A percentile compares a stretch with the other conserved stretches of the same genome.
phyloP scores from a whole-genome alignment of 805 yeast genomes.

The Yarrowia porcina region DNA sequence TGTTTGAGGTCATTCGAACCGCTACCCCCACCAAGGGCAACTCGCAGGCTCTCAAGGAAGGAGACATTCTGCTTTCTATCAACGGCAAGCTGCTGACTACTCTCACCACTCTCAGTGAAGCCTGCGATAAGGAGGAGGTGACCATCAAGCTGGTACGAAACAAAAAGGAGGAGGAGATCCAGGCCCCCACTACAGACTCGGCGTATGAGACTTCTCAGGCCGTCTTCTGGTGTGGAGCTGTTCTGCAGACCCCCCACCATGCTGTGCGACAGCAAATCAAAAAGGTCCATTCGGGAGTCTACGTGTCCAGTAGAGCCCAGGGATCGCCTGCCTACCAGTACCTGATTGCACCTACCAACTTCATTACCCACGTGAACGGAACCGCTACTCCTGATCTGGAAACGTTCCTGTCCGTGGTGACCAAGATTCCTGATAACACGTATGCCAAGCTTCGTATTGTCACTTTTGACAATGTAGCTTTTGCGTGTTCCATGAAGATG shows the following conservation, averaged over 20 bases:
- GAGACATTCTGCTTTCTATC: constrained; percentile 74
- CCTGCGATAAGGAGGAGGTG: constrained; percentile 45
- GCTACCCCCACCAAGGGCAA: constrained; percentile 42
- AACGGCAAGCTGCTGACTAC: constrained; percentile 62
- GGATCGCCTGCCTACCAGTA: constrained; percentile 89
- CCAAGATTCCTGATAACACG: constrained; percentile 68
- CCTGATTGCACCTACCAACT: constrained; percentile 72
- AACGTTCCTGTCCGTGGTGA: constrained; percentile 63
- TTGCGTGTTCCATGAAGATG: constrained; percentile 80
- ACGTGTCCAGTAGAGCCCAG: constrained; percentile 65
- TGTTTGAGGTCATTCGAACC: constrained; percentile 67
- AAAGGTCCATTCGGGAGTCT: constrained; percentile 76
- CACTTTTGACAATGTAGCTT: constrained; percentile 81
- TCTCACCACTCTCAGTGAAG: constrained; percentile 60
- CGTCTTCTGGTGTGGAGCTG: constrained; percentile 79
- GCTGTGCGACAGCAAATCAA: constrained; percentile 83
- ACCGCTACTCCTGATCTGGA: constrained; percentile 65
- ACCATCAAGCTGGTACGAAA: constrained; percentile 68
- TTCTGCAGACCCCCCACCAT: constrained; percentile 85
- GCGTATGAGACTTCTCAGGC: constrained; percentile 60
- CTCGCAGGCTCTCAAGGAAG: constrained; percentile 43
- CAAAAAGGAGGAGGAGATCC: constrained; percentile 57
- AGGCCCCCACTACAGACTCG: constrained; percentile 63
- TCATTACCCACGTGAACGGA: constrained; percentile 87
- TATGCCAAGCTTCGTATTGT: constrained; percentile 79